phyloP scores from a whole-genome alignment of 2,329 filamentous ascomycete genomes.

The Talaromyces sp. region DNA sequence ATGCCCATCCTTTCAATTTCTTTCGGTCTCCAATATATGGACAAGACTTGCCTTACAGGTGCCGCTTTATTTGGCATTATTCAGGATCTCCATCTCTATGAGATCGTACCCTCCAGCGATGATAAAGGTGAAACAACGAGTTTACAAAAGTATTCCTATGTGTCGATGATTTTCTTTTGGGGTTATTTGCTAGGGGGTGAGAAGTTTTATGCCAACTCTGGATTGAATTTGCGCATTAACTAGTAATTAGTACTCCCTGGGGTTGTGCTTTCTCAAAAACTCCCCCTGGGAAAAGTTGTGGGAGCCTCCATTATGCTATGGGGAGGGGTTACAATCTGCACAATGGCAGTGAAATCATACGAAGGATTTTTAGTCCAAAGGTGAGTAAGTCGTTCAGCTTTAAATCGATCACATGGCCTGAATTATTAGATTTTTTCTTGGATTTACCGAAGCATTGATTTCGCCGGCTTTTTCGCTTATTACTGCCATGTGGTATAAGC shows the following conservation, averaged over 20 bases:
- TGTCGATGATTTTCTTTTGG: neutral
- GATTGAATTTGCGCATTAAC: neutral
- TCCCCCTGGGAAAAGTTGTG: neutral
- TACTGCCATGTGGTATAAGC: conserved; percentile 34
- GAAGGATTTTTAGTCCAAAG: neutral
- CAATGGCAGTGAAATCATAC: neutral
- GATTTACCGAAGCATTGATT: conserved; percentile 15
- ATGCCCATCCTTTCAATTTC: neutral
- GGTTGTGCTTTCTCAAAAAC: neutral
- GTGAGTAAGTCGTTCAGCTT: neutral
- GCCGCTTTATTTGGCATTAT: conserved; percentile 61
- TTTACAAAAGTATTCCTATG: neutral
- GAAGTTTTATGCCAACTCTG: neutral
- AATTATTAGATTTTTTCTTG: conserved; percentile 21
- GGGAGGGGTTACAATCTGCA: neutral
- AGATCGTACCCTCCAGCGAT: neutral
- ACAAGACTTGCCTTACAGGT: conserved; percentile 51
- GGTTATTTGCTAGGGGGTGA: conserved; percentile 1
- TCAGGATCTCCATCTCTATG: conserved; percentile 43
- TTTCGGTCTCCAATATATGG: neutral
- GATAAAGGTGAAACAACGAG: neutral
- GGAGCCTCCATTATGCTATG: neutral
- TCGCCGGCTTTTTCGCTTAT: conserved; percentile 32
- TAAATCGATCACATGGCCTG: neutral
- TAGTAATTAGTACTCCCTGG: neutral